phyloP scores from a whole-genome alignment of 2,329 filamentous ascomycete species.

The Colletotrichum shisoi region DNA sequence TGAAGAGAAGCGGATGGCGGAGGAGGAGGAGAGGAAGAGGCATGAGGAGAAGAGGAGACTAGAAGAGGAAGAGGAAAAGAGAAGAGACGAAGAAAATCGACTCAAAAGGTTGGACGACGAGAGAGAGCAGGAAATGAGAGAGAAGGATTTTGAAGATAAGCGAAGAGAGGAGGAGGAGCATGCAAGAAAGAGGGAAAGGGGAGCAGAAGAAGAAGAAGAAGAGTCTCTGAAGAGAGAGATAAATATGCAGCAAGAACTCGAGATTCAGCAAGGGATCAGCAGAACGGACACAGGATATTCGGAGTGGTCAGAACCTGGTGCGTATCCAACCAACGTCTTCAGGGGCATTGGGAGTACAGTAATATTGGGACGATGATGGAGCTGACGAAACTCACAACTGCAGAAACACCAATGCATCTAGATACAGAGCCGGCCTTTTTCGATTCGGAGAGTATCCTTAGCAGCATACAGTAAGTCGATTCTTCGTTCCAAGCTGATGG shows the following conservation, averaged over 20 bases:
- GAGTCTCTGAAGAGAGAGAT: not conserved
- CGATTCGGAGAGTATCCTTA: not conserved
- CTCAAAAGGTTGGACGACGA: not conserved
- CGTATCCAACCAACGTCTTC: not conserved
- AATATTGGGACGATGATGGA: not conserved
- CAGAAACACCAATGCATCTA: not conserved
- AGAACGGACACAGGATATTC: constrained; percentile 2
- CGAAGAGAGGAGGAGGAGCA: not conserved
- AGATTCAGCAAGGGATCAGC: constrained; percentile 6
- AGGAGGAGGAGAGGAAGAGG: not conserved
- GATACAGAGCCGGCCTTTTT: constrained; percentile 3
- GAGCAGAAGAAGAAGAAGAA: not conserved
- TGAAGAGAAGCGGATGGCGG: not conserved
- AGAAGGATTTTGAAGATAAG: not conserved
- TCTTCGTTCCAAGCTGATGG: not conserved
- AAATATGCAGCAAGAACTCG: not conserved
- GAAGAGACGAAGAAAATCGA: not conserved
- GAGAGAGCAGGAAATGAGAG: not conserved
- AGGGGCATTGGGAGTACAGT: not conserved
- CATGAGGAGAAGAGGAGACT: not conserved
- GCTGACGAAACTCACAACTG: not conserved
- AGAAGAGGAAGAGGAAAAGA: constrained; percentile 1
- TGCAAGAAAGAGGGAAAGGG: not conserved
- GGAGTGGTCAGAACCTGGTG: constrained; percentile 8
- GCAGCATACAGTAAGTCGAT: constrained; percentile 3